Percentiles rank a stretch among this genome's conserved stretches.
Conservation (phyloP, 2,329 filamentous ascomycete species). For the Xylariaceae sp. region DNA sequence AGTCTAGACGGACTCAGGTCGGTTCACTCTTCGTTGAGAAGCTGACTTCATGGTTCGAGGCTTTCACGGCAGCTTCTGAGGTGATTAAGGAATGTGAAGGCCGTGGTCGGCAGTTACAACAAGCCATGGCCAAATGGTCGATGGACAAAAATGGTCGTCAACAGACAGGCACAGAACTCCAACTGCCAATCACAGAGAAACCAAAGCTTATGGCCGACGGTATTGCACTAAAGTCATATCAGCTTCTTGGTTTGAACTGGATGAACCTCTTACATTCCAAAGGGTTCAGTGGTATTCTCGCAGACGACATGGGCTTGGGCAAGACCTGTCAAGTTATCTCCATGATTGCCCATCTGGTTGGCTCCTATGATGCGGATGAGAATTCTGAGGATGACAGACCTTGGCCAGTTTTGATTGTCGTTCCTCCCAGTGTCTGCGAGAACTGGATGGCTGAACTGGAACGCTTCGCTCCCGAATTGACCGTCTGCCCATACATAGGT, state of each 20-base stretch:
- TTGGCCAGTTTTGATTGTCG: slow-evolving; percentile 78
- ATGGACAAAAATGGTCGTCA: slow-evolving; percentile 34
- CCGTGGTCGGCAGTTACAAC: slow-evolving; percentile 34
- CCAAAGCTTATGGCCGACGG: slow-evolving; percentile 73
- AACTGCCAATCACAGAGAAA: slow-evolving; percentile 51
- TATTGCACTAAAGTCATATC: slow-evolving; percentile 84
- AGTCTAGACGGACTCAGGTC: slow-evolving; percentile 24
- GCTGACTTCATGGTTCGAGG: slow-evolving; percentile 44
- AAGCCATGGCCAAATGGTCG: slow-evolving; percentile 26
- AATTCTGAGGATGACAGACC: slow-evolving; percentile 31
- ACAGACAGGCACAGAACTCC: slow-evolving; percentile 33
- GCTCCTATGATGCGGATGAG: slow-evolving; percentile 46
- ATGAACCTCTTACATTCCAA: slow-evolving; percentile 77
- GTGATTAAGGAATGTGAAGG: slow-evolving; percentile 42
- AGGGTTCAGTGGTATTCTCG: slow-evolving; percentile 81
- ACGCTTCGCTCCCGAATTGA: slow-evolving; percentile 75
- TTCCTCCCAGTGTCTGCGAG: slow-evolving; percentile 88
- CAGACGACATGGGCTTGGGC: slow-evolving; percentile 94
- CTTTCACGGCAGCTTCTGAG: slow-evolving; percentile 41
- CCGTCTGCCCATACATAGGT: slow-evolving; percentile 64
- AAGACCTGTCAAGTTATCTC: slow-evolving; percentile 97
- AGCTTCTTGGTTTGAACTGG: slow-evolving; percentile 94
- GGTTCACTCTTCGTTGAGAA: slow-evolving; percentile 33
- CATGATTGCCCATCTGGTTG: slow-evolving; percentile 78
- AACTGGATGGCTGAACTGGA: slow-evolving; percentile 94